Base-by-base conservation (phyloP, 2,329 filamentous ascomycete genomes). In the Pseudogymnoascus sp. region DNA sequence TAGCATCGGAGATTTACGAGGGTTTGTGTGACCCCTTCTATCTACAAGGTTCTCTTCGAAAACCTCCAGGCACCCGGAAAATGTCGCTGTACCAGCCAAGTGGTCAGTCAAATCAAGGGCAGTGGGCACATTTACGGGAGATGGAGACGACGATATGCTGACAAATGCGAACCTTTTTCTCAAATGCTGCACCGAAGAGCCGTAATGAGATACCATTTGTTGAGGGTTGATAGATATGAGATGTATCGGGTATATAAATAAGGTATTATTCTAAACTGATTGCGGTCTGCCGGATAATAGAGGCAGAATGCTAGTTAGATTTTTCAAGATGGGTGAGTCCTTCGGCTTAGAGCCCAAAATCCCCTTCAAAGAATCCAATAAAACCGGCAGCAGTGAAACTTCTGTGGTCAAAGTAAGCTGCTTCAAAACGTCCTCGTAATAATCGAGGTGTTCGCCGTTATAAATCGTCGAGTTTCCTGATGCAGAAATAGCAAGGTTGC, bases 401-500 rank as follows among this genome's bases (percentile, higher is more conserved):
- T 11, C 18, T 41, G 38, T 18, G 11, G 38, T 41, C 18, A 41
- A 14, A 12, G 18, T 41, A 41, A 41, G 11, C 18, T 41, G 4
- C 2, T 34, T 60, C 14, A 60, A 34, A 25, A 6, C 32, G 7
- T 60, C 20, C 22, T 60, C 58, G 20, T 50, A 60, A 28, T 47
- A 60, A 43, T 38, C 32, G 28, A 60, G 22, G 28, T 47, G 58
- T 7, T 60, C 20, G n/a, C 38, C 35, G 39, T 60, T 60, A n/a
- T 47, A 60, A n/a, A 32, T 7, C 3, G 37, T 60, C 18, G 58
- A 18, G 35, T 60, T 60, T 11, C 58, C 58, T n/a, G 58, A 32
- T n/a, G 58, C 35, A 28, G 39, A 43, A 47, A 60, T 47, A 6
- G 20, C 7, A 60, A 60, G 38, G 18, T 22, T 14, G 18, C 38